Evolutionary conservation across 257 asterid genomes (phyloP).

Genomic region (Capsicum chinense): DNA sequence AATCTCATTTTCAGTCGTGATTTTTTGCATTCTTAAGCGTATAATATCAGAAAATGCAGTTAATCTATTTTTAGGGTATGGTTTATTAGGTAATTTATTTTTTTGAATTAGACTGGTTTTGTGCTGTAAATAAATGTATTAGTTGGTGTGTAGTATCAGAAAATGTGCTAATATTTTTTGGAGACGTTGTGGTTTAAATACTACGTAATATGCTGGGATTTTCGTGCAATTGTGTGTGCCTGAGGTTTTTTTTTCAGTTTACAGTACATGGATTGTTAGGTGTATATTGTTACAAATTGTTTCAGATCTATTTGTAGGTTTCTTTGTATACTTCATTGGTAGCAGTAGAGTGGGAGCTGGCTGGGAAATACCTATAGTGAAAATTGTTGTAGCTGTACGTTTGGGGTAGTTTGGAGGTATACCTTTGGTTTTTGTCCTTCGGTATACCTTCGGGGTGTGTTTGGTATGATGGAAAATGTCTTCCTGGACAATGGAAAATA

Average conservation of each 20-base stretch:
- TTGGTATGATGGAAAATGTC: no score
- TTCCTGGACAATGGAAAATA: no score
- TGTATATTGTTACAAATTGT: neutral
- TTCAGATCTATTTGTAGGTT: neutral
- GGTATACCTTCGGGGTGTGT: no score
- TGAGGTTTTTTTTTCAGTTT: neutral
- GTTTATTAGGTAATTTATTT: neutral
- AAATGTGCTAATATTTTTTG: neutral
- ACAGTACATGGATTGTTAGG: neutral
- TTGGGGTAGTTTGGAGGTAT: conserved; percentile 8
- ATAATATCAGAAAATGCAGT: neutral
- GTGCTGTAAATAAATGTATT: neutral
- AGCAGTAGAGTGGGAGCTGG: neutral
- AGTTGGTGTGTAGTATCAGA: neutral
- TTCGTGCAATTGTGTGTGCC: conserved; percentile 4
- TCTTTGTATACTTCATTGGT: neutral
- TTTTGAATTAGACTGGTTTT: neutral
- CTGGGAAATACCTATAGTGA: neutral
- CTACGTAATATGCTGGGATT: neutral
- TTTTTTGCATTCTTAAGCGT: neutral
- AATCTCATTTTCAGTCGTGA: neutral
- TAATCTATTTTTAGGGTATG: conserved; percentile 3
- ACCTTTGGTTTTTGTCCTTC: neutral
- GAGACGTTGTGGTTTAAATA: conserved; percentile 6
- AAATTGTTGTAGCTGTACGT: neutral